Conservation (phyloP, 2,329 filamentous ascomycete genomes). For the Colletotrichum sojae region DNA sequence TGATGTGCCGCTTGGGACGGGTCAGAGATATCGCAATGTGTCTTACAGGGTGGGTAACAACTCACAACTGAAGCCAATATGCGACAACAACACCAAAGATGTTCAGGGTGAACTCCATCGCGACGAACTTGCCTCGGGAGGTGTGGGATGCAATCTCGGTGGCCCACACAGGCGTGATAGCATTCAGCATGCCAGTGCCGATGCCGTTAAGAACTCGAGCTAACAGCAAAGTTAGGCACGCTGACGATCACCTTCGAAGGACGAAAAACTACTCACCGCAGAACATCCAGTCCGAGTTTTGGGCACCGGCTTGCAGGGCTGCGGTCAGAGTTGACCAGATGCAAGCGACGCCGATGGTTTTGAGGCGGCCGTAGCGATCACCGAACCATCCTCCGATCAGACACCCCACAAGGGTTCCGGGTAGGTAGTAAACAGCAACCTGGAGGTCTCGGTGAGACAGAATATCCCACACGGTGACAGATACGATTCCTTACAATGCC, state of each 20-base stretch:
- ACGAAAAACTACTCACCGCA: constrained; percentile 58
- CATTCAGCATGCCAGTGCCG: constrained; percentile 79
- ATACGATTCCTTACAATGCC: constrained; percentile 64
- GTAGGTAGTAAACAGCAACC: constrained; percentile 61
- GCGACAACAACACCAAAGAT: constrained; percentile 52
- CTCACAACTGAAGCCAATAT: constrained; percentile 71
- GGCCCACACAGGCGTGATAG: constrained; percentile 80
- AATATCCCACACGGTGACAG: not conserved
- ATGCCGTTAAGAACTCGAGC: constrained; percentile 74
- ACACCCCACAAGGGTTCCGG: constrained; percentile 72
- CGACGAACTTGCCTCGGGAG: constrained; percentile 77
- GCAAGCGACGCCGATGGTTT: constrained; percentile 72
- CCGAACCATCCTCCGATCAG: constrained; percentile 75
- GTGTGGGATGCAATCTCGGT: constrained; percentile 79
- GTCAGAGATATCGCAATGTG: not conserved
- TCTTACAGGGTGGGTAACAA: not conserved
- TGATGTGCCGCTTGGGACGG: constrained; percentile 40
- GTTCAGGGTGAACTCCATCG: constrained; percentile 81
- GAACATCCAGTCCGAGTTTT: constrained; percentile 80
- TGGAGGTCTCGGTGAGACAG: not conserved
- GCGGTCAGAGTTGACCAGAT: constrained; percentile 74
- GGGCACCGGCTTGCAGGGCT: constrained; percentile 74
- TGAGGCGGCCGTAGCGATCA: constrained; percentile 73
- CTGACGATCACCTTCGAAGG: constrained; percentile 39
- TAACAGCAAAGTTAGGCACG: not conserved